Evolutionary conservation across 2,329 filamentous ascomycete genomes (phyloP).

Genomic region (Hirsutella thompsonii): DNA sequence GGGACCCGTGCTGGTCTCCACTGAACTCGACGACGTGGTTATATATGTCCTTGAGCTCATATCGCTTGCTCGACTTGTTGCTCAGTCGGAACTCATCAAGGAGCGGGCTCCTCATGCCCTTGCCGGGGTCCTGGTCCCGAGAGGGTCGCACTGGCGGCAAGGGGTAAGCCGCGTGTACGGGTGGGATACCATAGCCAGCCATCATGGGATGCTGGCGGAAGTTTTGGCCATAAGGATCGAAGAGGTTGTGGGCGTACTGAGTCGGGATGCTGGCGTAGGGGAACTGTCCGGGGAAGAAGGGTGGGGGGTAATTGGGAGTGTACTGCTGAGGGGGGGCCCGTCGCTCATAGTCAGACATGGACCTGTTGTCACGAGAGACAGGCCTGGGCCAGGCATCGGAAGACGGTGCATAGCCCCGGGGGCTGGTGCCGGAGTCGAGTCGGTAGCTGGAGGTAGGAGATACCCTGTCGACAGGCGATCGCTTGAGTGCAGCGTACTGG

Average conservation of each 20-base stretch:
- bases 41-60: slow-evolving; percentile 82
- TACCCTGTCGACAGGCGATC: slow-evolving; percentile 25
- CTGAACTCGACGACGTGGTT: slow-evolving; percentile 85
- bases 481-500: slow-evolving; percentile 17
- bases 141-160: slow-evolving; percentile 21
- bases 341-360: slow-evolving; percentile 25
- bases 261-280: slow-evolving; percentile 14
- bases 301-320: slow-evolving; percentile 12
- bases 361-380: slow-evolving; percentile 19
- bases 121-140: slow-evolving; percentile 44
- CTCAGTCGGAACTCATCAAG: slow-evolving; percentile 71
- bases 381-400: slow-evolving; percentile 26
- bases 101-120: slow-evolving; percentile 54
- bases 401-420: slow-evolving; percentile 14
- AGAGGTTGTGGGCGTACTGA: slow-evolving; percentile 21
- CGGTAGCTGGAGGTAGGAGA: slow-evolving; percentile 19
- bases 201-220: slow-evolving; percentile 24
- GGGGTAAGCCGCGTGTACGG: slow-evolving; percentile 17
- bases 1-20: slow-evolving; percentile 88
- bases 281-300: slow-evolving; percentile 20
- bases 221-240: slow-evolving; percentile 22
- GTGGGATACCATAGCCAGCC: slow-evolving; percentile 19
- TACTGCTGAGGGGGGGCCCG: slow-evolving; percentile 20
- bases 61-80: slow-evolving; percentile 58
- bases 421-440: slow-evolving; percentile 14